phyloP scores from a whole-genome alignment of 2,329 filamentous ascomycete genomes.

The Incumbomyces lentus region DNA sequence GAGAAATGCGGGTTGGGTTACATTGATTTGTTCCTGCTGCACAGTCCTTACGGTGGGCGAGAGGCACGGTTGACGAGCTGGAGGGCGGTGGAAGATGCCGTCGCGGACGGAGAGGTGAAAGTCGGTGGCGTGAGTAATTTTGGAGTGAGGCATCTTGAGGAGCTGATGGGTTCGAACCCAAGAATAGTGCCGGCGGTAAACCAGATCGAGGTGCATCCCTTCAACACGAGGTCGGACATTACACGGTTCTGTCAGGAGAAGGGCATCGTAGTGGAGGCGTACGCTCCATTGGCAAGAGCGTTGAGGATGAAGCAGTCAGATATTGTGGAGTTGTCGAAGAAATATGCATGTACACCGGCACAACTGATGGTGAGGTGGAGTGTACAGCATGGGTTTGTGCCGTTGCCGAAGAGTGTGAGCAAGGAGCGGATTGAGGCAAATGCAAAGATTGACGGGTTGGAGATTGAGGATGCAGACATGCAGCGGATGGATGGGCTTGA shows the following conservation, averaged over 20 bases:
- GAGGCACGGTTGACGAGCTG: conserved; percentile 60
- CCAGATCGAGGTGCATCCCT: conserved; percentile 73
- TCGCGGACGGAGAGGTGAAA: conserved; percentile 58
- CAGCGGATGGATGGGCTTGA: conserved; percentile 53
- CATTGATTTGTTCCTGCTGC: conserved; percentile 69
- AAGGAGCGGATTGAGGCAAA: conserved; percentile 56
- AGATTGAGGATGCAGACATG: conserved; percentile 22
- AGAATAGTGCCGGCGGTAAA: conserved; percentile 59
- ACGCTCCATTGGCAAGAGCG: conserved; percentile 64
- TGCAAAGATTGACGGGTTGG: conserved; percentile 42
- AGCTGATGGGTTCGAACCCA: conserved; percentile 55
- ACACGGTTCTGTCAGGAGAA: conserved; percentile 55
- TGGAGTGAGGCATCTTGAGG: conserved; percentile 62
- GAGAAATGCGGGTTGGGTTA: conserved; percentile 59
- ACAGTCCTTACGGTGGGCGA: conserved; percentile 67
- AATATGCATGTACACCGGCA: conserved; percentile 60
- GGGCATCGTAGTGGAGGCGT: conserved; percentile 64
- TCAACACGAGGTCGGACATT: conserved; percentile 63
- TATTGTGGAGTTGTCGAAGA: conserved; percentile 51
- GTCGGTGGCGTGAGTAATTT: conserved; percentile 71
- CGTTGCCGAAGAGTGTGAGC: conserved; percentile 61
- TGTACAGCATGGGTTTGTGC: conserved; percentile 62
- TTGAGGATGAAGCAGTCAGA: conserved; percentile 58
- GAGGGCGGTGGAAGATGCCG: conserved; percentile 66
- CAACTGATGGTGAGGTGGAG: conserved; percentile 72